phyloP scores from a whole-genome alignment of 2,329 filamentous ascomycete species.

The Cadophora gregata region DNA sequence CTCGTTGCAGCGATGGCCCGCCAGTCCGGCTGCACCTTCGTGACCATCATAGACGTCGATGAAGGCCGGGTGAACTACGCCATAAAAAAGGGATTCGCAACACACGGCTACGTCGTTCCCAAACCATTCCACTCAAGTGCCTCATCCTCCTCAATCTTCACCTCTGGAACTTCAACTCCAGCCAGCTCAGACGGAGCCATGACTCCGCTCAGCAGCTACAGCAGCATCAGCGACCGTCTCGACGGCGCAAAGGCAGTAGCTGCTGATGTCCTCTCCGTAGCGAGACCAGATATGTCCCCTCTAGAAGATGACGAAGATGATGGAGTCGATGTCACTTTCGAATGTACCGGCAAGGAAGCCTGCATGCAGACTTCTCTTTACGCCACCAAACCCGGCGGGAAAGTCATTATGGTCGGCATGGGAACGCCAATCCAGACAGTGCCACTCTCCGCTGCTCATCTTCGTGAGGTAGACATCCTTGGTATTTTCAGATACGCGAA shows the following conservation, averaged over 20 bases:
- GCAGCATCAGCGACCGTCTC: slow-evolving; percentile 51
- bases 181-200: slow-evolving; percentile 43
- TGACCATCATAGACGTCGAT: slow-evolving; percentile 67
- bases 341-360: slow-evolving; percentile 77
- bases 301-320: slow-evolving; percentile 60
- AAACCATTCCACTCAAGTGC: slow-evolving; percentile 51
- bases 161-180: slow-evolving; percentile 56
- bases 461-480: slow-evolving; percentile 79
- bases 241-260: slow-evolving; percentile 58
- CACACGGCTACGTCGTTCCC: slow-evolving; percentile 62
- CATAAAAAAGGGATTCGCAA: slow-evolving; percentile 62
- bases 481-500: slow-evolving; percentile 81
- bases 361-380: slow-evolving; percentile 80
- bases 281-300: slow-evolving; percentile 39
- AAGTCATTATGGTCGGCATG: slow-evolving; percentile 80
- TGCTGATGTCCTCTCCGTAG: slow-evolving; percentile 53
- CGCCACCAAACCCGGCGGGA: slow-evolving; percentile 72
- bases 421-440: slow-evolving; percentile 78
- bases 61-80: slow-evolving; percentile 65
- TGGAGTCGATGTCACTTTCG: slow-evolving; percentile 74
- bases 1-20: slow-evolving; percentile 67
- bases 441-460: slow-evolving; percentile 72
- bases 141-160: slow-evolving; percentile 50
- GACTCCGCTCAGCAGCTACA: slow-evolving; percentile 50
- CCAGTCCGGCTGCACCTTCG: slow-evolving; percentile 62